Conservation (phyloP, 306 rosid genomes). For the Sophora flavescens region DNA sequence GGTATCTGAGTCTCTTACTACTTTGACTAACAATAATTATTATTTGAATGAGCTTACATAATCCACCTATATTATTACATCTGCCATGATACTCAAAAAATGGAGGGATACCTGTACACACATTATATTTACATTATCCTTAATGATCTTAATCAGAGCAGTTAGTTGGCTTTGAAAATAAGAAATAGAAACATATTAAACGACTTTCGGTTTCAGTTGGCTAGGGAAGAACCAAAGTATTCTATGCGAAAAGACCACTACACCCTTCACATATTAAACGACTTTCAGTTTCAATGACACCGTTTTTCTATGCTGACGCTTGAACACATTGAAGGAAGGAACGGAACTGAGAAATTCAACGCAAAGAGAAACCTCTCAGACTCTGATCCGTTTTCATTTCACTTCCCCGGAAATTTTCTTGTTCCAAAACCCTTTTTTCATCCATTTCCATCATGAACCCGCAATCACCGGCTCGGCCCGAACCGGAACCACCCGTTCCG, state of each 20-base stretch:
- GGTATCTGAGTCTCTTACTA: too few relatives aligned
- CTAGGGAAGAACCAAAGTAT: too few relatives aligned
- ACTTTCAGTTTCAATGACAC: background rate
- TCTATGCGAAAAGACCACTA: background rate
- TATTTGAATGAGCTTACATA: too few relatives aligned
- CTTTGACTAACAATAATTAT: too few relatives aligned
- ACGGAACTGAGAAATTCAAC: constrained; percentile 26
- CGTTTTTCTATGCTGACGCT: constrained; percentile 7
- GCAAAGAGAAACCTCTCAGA: background rate
- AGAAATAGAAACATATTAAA: background rate
- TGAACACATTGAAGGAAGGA: background rate
- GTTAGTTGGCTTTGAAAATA: too few relatives aligned
- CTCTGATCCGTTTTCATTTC: constrained; percentile 15
- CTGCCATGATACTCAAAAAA: too few relatives aligned
- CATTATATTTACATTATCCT: too few relatives aligned
- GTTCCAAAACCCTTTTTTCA: constrained; percentile 17
- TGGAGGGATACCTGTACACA: too few relatives aligned
- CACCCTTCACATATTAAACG: background rate
- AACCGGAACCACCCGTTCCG: constrained; percentile 58
- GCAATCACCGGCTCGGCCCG: constrained; percentile 51
- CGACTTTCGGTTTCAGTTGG: background rate
- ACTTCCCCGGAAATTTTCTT: background rate
- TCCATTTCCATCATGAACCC: constrained; percentile 51
- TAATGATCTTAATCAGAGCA: too few relatives aligned
- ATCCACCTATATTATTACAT: too few relatives aligned